Conservation (phyloP, 2,329 filamentous ascomycete genomes). For the Rutstroemia sp. region DNA sequence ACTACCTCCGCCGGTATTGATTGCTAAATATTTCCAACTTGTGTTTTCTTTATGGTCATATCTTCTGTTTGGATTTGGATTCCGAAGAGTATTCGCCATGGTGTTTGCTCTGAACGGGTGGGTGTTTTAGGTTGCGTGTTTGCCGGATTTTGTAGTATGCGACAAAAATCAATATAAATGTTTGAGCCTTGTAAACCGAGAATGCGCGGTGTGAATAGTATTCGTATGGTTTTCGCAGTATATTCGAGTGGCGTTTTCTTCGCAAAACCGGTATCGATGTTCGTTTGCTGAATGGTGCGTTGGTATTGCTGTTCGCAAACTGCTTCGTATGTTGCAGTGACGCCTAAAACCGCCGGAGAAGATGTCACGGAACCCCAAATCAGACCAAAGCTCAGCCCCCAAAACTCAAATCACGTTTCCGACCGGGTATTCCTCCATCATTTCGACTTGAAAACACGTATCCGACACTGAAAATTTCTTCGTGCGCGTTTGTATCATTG, state of each 20-base stretch:
- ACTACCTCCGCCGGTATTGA: neutral
- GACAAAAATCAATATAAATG: neutral
- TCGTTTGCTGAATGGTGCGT: neutral
- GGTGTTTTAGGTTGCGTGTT: neutral
- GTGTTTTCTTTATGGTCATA: neutral
- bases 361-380: neutral
- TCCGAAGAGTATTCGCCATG: neutral
- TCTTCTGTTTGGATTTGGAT: neutral
- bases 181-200: neutral
- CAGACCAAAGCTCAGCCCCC: neutral
- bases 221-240: neutral
- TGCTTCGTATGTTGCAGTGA: neutral
- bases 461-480: neutral
- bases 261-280: no score
- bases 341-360: neutral
- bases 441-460: neutral
- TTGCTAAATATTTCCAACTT: neutral
- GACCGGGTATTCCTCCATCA: constrained; percentile 20
- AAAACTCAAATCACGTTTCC: constrained; percentile 8
- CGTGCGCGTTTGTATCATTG: constrained; percentile 14
- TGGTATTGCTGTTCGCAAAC: neutral
- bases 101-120: neutral
- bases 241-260: no score
- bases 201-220: neutral
- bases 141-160: neutral